phyloP scores from a whole-genome alignment of 352 stramenopile species.

The Phytophthora capsici region DNA sequence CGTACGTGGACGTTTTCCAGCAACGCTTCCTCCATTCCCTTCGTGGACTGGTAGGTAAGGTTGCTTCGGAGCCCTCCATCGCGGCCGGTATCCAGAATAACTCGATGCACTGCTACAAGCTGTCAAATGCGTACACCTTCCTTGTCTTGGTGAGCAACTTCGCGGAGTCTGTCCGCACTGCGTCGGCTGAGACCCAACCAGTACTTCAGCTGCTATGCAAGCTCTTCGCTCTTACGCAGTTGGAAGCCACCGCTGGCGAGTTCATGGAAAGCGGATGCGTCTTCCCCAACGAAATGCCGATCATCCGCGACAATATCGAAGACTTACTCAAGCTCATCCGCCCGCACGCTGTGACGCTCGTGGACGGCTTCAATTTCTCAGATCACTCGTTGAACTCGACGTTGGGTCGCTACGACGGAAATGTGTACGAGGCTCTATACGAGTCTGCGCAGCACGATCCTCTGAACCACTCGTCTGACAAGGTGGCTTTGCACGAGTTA shows the following conservation, averaged over 20 bases:
- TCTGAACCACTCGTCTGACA: slow-evolving; percentile 66
- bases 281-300: slow-evolving; percentile 46
- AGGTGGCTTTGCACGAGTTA: slow-evolving; percentile 69
- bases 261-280: slow-evolving; percentile 74
- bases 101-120: slow-evolving; percentile 67
- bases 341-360: slow-evolving; percentile 72
- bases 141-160: slow-evolving; percentile 62
- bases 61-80: slow-evolving; percentile 32
- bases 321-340: slow-evolving; percentile 58
- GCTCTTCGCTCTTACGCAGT: slow-evolving; percentile 78
- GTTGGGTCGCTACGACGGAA: slow-evolving; percentile 74
- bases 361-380: slow-evolving; percentile 84
- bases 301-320: slow-evolving; percentile 62
- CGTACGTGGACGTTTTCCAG: slow-evolving; percentile 53
- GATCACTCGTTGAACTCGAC: slow-evolving; percentile 78
- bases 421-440: slow-evolving; percentile 78
- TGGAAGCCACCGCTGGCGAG: slow-evolving; percentile 65
- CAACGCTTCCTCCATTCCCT: slow-evolving; percentile 67
- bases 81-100: slow-evolving; percentile 61
- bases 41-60: slow-evolving; percentile 44
- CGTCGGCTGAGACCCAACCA: slow-evolving; percentile 22
- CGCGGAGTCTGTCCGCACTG: slow-evolving; percentile 36
- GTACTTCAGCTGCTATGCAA: slow-evolving; percentile 66
- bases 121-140: slow-evolving; percentile 65
- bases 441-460: slow-evolving; percentile 65